Evolutionary conservation across 805 yeast genomes (phyloP).

Genomic region (Pichia exigua): DNA sequence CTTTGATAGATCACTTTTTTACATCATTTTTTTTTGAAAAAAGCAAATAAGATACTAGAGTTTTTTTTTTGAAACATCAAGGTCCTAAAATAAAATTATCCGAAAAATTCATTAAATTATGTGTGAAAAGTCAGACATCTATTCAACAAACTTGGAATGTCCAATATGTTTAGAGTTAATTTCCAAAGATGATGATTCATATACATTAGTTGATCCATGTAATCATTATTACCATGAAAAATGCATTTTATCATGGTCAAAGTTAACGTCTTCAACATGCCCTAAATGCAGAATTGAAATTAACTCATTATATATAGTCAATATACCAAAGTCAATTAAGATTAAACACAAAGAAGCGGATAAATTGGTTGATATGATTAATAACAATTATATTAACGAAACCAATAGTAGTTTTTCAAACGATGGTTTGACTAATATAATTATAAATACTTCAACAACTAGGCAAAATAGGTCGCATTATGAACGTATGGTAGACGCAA

Average conservation of each 20-base stretch:
- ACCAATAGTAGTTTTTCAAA: background rate
- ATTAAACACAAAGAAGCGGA: conserved; percentile 3
- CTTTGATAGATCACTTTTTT: too few species aligned
- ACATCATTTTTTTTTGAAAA: too few species aligned
- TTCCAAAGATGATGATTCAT: conserved; percentile 15
- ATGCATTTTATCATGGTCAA: conserved; percentile 30
- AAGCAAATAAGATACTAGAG: too few species aligned
- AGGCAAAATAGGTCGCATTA: background rate
- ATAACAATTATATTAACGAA: background rate
- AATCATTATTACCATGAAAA: conserved; percentile 29
- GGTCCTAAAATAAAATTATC: too few species aligned
- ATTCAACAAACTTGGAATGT: conserved; percentile 15
- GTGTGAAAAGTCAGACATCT: background rate
- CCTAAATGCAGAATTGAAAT: conserved; percentile 28
- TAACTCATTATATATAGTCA: conserved; percentile 19
- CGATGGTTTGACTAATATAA: background rate
- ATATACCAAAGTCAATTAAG: conserved; percentile 14
- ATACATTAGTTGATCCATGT: conserved; percentile 28
- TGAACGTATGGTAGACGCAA: background rate
- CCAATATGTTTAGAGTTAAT: conserved; percentile 27
- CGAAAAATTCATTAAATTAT: too few species aligned
- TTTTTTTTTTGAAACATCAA: too few species aligned
- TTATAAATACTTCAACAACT: background rate
- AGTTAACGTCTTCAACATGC: conserved; percentile 28
- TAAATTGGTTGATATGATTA: conserved; percentile 5